phyloP scores from a whole-genome alignment of 164 flowering plant species.

The Pachysandra terminalis region DNA sequence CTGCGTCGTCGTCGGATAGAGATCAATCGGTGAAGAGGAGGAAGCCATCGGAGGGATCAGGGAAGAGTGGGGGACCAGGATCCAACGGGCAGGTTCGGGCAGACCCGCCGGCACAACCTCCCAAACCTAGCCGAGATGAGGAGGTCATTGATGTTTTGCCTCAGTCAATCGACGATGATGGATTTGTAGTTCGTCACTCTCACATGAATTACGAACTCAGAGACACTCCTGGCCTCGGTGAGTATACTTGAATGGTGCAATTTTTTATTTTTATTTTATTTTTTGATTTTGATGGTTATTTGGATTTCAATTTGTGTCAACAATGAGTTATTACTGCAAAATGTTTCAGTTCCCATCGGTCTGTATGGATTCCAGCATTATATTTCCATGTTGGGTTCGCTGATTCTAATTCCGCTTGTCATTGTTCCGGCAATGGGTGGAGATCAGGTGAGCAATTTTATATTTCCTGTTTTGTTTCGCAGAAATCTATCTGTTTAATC shows the following conservation, averaged over 20 bases:
- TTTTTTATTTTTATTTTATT: too few species aligned
- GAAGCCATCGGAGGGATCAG: conserved; percentile 52
- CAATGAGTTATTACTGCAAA: neutral
- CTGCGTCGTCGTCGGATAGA: conserved; percentile 21
- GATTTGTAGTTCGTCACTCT: conserved; percentile 47
- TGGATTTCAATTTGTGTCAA: neutral
- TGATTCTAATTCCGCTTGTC: conserved; percentile 89
- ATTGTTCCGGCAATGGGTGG: conserved; percentile 99
- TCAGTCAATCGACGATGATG: conserved; percentile 59
- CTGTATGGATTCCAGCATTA: conserved; percentile 91
- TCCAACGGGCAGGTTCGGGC: conserved; percentile 35
- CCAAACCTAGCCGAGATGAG: conserved; percentile 28
- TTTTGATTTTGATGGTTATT: neutral
- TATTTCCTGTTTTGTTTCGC: neutral
- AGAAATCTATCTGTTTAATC: neutral
- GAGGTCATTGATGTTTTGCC: conserved; percentile 54
- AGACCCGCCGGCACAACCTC: conserved; percentile 14
- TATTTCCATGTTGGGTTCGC: conserved; percentile 84
- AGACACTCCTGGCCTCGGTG: conserved; percentile 94
- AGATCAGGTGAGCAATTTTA: conserved; percentile 48
- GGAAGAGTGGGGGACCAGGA: conserved; percentile 23
- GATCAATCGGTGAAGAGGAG: conserved; percentile 53
- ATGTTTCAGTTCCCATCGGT: conserved; percentile 85
- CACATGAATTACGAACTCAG: conserved; percentile 95
- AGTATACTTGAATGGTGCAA: conserved; percentile 23